Evolutionary conservation across 768 basidiomycete genomes (phyloP), one percentile per base, ranked within the genome.

Genomic region (Psilocybe cyanescens): DNA sequence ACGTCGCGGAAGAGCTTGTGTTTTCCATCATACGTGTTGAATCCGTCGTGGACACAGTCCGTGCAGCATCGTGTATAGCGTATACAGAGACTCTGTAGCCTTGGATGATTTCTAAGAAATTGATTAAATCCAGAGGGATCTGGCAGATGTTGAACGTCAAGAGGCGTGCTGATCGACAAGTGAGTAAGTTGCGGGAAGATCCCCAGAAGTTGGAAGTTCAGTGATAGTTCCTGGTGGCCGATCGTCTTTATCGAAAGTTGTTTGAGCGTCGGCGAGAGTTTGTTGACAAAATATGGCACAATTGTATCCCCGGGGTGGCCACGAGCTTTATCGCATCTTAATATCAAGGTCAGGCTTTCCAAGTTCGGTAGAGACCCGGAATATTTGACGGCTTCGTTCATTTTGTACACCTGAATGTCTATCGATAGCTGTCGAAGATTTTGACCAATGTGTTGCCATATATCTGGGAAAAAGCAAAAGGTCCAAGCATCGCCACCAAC

Each of bases 181-280:
- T 61, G 59, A 8, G 53, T 59, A 2, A 72, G 64, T n/a, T 44
- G 51, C 5, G 63, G 69, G 39, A 70, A 69, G 1, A 55, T 8
- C 1, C 60, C 66, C 4, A 71, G 31, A 9, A 67, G 57, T 16
- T 66, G 55, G 46, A 71, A 69, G 17, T 68, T 66, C 1, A 58
- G 53, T 28, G 69, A 64, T 17, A 71, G 49, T 6, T 64, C 62
- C 12, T 67, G 63, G 44, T 70, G 66, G 8, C 67, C 66, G 8
- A 67, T 67, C 2, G 68, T 68, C 46, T 67, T 68, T 45, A 72
- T 66, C 1, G 70, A 68, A 12, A 71, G 63, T 2, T 60, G 46
- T 28, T 54, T 59, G 8, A 73, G 65, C 9, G 64, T 64, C n/a
- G 59, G 52, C 3, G 58, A 30, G 41, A 65, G 57, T 33, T 67